Evolutionary conservation across 1,284 basidiomycete species (phyloP).

Genomic region (Papiliotrema laurentii): DNA sequence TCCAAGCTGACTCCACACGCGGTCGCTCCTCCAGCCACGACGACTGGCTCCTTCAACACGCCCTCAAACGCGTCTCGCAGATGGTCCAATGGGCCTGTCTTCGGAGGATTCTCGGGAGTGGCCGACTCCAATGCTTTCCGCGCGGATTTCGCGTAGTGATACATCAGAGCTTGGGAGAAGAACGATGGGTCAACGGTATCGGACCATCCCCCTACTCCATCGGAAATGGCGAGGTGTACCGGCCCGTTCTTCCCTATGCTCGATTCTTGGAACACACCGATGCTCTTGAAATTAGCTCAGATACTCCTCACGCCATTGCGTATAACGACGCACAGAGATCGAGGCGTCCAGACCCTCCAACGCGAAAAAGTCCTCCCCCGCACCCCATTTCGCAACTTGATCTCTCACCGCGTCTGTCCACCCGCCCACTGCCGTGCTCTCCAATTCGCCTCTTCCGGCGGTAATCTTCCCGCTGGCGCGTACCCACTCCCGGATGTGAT

Average conservation of each 20-base stretch:
- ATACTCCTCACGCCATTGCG: neutral
- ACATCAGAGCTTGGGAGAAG: slow-evolving; percentile 53
- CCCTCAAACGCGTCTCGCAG: slow-evolving; percentile 50
- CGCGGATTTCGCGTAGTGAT: slow-evolving; percentile 43
- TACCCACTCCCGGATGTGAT: slow-evolving; percentile 36
- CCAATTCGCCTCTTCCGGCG: slow-evolving; percentile 39
- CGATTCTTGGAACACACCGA: neutral
- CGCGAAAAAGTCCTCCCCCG: slow-evolving; percentile 44
- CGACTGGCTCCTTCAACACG: slow-evolving; percentile 47
- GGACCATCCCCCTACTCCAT: slow-evolving; percentile 57
- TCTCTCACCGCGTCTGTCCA: slow-evolving; percentile 25
- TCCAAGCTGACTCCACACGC: slow-evolving; percentile 43
- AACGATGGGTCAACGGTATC: slow-evolving; percentile 53
- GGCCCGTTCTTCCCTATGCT: neutral
- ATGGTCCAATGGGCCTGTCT: slow-evolving; percentile 42
- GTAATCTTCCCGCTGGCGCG: slow-evolving; percentile 27
- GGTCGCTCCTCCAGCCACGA: slow-evolving; percentile 52
- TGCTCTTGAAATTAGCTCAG: neutral
- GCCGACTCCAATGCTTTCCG: neutral
- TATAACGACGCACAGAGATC: neutral
- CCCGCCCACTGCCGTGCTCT: slow-evolving; percentile 21
- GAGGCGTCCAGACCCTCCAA: slow-evolving; percentile 3
- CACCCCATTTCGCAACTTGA: slow-evolving; percentile 31
- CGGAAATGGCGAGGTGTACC: slow-evolving; percentile 49
- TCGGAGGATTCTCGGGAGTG: too few species aligned